phyloP scores from a whole-genome alignment of 192 early-diverging fungal genomes.

The Entophlyctis luteolus region DNA sequence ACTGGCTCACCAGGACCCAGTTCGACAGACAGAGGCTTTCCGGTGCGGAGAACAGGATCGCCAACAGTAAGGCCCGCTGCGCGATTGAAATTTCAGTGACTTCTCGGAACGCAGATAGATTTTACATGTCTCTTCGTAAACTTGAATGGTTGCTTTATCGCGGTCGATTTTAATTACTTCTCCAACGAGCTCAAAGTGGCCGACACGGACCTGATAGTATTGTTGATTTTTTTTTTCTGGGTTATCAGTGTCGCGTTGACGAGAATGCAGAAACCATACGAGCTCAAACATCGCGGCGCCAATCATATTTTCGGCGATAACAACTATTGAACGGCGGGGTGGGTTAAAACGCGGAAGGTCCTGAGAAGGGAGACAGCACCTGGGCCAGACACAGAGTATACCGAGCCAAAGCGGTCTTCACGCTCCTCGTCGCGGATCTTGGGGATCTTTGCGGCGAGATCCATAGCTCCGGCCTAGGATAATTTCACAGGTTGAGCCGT shows the following conservation, averaged over 20 bases:
- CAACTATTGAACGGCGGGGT: constrained; percentile 56
- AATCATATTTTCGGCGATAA: constrained; percentile 96
- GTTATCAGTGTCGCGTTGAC: background rate
- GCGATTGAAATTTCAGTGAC: background rate
- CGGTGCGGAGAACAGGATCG: constrained; percentile 96
- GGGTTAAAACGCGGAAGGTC: background rate
- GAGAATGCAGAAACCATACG: constrained; percentile 50
- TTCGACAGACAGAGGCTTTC: constrained; percentile 97
- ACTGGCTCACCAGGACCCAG: constrained; percentile 78
- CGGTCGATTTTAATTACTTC: constrained; percentile 99
- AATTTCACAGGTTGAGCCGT: too few relatives aligned
- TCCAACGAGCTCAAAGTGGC: constrained; percentile 94
- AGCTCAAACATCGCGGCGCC: constrained; percentile 98
- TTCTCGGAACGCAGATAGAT: background rate
- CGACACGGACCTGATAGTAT: constrained; percentile 78
- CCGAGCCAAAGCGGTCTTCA: constrained; percentile 84
- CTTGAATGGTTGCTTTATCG: constrained; percentile 99
- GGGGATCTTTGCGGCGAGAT: constrained; percentile 78
- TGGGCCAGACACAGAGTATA: constrained; percentile 97
- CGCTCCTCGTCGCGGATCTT: constrained; percentile 81
- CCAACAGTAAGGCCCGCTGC: constrained; percentile 95
- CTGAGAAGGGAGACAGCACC: constrained; percentile 51
- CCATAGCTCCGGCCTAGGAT: constrained; percentile 74
- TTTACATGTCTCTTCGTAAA: constrained; percentile 98
- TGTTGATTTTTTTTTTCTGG: background rate